Evolutionary conservation across 2,329 filamentous ascomycete genomes (phyloP).

Genomic region (Lasiodiplodia sp.): DNA sequence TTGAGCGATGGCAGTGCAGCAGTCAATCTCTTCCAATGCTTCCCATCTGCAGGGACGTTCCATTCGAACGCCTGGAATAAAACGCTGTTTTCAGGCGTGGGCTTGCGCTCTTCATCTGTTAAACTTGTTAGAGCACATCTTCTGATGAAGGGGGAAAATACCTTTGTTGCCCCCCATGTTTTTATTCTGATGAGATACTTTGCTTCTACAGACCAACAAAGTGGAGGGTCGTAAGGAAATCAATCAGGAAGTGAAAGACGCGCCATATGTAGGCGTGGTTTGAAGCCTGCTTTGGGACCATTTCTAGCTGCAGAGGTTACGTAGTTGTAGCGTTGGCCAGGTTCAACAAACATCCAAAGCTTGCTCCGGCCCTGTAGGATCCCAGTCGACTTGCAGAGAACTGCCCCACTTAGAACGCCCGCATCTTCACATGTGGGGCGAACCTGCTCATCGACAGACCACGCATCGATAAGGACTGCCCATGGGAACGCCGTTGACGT

Average conservation of each 20-base stretch:
- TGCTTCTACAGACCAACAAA: not conserved
- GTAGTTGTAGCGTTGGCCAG: not conserved
- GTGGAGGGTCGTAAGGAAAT: not conserved
- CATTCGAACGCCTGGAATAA: conserved; percentile 78
- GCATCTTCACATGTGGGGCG: conserved; percentile 9
- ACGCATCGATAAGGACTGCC: conserved; percentile 9
- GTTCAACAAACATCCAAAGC: not conserved
- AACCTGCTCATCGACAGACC: not conserved
- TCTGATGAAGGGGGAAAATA: not conserved
- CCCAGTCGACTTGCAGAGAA: conserved; percentile 5
- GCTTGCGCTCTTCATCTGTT: conserved; percentile 19
- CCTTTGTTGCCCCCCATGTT: conserved; percentile 12
- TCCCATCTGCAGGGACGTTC: conserved; percentile 67
- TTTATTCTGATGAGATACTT: not conserved
- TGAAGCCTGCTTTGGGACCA: not conserved
- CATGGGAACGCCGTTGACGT: conserved; percentile 20
- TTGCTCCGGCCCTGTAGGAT: conserved; percentile 9
- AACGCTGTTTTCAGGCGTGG: conserved; percentile 34
- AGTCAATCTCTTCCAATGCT: conserved; percentile 68
- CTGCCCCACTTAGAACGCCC: conserved; percentile 1
- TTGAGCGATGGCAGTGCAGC: conserved; percentile 62
- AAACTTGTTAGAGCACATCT: not conserved
- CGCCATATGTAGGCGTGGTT: not conserved
- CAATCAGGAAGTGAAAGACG: not conserved
- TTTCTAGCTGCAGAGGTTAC: conserved; percentile 12